Evolutionary conservation across 768 basidiomycete species (phyloP), one percentile per base, ranked within the genome.

Genomic region (Panus rudis): DNA sequence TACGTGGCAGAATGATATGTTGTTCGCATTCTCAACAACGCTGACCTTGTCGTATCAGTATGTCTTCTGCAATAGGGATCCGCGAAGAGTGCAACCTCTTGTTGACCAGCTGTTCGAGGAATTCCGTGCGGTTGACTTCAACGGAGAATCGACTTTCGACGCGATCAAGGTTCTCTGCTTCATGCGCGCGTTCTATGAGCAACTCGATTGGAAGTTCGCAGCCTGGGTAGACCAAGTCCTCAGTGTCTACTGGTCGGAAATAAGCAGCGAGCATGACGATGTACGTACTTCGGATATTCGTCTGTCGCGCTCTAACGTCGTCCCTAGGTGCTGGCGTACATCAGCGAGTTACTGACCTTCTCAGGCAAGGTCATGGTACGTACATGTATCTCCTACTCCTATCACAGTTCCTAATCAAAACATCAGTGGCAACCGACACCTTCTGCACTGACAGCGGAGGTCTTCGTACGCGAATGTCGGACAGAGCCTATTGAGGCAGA

Each of bases 111-210:
- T 92, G 26, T 62, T 89, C 31, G 63, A 73, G 17, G 69, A 79
- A 23, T 85, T 85, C 55, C 61, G 73, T 4, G 65, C 67, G 8
- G 69, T 83, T 27, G 91, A 96, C 54, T 91, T 81, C 63, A 79
- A 85, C 50, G 73, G 78, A 16, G 88, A 91, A 56, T 79, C 87
- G 28, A 83, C 91, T 5, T 87, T 91, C 57, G 86, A 90, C 54
- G 78, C 79, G 6, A 69, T 82, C 30, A 86, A 89, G 52, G 67
- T 79, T 17, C 65, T 84, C 6, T 74, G 78, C 16, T 69, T 88
- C 45, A 79, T 82, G 64, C 69, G 81, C 19, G 76, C 79, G 0
- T 76, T 86, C 52, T 81, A 83, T 48, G 78, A 85, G 54, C 79
- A 80, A 43, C 68, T 90, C 4, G 79, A 79, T 13, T 82, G 89